Evolutionary conservation across 2,329 filamentous ascomycete species (phyloP), one percentile per base, ranked within the genome.

Genomic region (Exophiala sp.): DNA sequence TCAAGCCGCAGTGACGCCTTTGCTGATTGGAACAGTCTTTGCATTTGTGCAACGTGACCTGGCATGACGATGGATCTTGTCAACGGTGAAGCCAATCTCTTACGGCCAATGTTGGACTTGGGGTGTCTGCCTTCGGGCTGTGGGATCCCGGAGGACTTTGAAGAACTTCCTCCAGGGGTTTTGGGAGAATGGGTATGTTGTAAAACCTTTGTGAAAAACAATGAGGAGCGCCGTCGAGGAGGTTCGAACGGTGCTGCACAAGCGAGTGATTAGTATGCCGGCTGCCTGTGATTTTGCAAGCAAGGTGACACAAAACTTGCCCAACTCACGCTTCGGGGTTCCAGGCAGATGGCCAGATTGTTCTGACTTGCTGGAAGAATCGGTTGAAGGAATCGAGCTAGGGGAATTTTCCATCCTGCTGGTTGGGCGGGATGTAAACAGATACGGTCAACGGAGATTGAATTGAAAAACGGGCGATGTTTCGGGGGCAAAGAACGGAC

Each of bases 301-400:
- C 14, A 23, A 53, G 16, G 35, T 38, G 14, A 24, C 37, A 54
- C 43, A 32, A 30, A 10, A 18, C 11, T 43, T 27, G 19, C 22
- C 18, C n/a, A 8, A 55, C 58, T 44, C 41, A 60, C 58, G 58
- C 35, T 58, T 58, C 43, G 56, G 58, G 32, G 57, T 58, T 29
- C 52, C 55, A 11, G 55, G 58, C 11, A 38, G 38, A 44, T 53
- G 52, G 21, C 50, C 38, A 10, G 55, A 52, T 23, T 45, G 27
- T 14, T 43, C 44, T 7, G 54, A 55, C 40, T 50, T 53, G 43
- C 42, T 30, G 30, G 52, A 53, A 19, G 50, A 56, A 14, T 55
- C 44, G 38, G 48, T 47, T 8, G 53, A 54, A 10, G 53, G 45
- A n/a, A 43, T 35, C 13, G 50, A 52, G 32, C 38, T 40, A 24